Evolutionary conservation across 352 stramenopile genomes (phyloP).

Genomic region (Pythium rishiriense): DNA sequence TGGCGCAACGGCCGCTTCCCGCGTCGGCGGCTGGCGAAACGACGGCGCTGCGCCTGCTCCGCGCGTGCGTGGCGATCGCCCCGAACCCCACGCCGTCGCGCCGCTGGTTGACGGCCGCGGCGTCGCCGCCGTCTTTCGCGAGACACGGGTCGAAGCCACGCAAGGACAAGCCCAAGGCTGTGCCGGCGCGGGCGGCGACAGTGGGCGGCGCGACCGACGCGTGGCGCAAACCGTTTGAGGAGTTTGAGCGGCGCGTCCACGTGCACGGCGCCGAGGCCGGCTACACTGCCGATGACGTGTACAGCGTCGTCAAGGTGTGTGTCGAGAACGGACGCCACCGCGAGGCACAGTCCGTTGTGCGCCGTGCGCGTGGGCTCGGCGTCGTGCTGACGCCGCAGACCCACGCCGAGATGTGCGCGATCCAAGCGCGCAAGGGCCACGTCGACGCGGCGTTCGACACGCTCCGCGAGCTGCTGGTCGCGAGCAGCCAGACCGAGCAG

Average conservation of each 20-base stretch:
- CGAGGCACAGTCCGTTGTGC: constrained; percentile 54
- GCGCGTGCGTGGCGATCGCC: constrained; percentile 7
- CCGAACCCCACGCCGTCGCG: background rate
- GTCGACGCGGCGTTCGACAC: constrained; percentile 40
- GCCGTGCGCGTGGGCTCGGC: constrained; percentile 39
- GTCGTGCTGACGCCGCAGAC: constrained; percentile 34
- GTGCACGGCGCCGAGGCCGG: constrained; percentile 15
- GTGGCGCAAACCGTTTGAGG: constrained; percentile 47
- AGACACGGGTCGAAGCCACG: background rate
- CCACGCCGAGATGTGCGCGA: constrained; percentile 47
- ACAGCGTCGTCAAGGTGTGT: constrained; percentile 40
- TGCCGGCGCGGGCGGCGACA: background rate
- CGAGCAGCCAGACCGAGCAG: background rate
- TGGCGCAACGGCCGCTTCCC: background rate
- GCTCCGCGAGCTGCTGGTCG: constrained; percentile 3
- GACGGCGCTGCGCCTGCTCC: background rate
- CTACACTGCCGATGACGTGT: constrained; percentile 27
- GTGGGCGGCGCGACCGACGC: background rate
- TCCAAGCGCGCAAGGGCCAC: constrained; percentile 51
- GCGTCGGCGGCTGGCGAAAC: background rate
- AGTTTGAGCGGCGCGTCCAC: constrained; percentile 40
- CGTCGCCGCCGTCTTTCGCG: background rate
- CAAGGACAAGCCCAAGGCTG: background rate
- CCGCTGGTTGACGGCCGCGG: background rate
- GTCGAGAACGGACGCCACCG: constrained; percentile 44